phyloP scores from a whole-genome alignment of 2,329 filamentous ascomycete genomes.

The Zymoseptoria crescenta region DNA sequence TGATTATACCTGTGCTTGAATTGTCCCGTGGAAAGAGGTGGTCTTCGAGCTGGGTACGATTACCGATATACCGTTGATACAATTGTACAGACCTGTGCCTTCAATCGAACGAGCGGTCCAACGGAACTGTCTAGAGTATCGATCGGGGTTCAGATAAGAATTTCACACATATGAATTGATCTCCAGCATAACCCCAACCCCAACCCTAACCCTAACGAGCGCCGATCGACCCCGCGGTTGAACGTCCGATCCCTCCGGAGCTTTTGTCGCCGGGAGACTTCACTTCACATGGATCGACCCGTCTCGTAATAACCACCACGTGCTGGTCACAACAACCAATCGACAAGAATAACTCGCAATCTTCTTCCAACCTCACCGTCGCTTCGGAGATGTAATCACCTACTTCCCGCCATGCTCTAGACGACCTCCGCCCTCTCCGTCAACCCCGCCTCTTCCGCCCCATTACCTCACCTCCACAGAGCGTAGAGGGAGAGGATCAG shows the following conservation, averaged over 20 bases:
- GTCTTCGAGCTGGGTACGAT: too few relatives aligned
- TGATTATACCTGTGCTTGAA: too few relatives aligned
- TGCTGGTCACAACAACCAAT: neutral
- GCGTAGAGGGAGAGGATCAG: too few relatives aligned
- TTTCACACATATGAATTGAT: neutral
- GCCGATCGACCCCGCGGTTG: neutral
- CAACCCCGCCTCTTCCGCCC: neutral
- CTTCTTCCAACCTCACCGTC: slow-evolving; percentile 3
- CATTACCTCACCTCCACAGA: too few relatives aligned
- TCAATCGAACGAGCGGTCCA: too few relatives aligned
- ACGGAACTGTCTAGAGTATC: too few relatives aligned
- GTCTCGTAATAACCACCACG: neutral
- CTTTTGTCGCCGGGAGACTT: neutral
- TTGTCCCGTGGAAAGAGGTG: too few relatives aligned
- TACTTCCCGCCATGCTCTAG: neutral
- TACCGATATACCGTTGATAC: too few relatives aligned
- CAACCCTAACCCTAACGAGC: neutral
- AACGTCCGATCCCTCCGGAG: too few relatives aligned
- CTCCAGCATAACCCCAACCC: neutral
- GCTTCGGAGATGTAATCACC: neutral
- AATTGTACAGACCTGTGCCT: too few relatives aligned
- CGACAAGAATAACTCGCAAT: too few relatives aligned
- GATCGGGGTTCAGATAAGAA: too few relatives aligned
- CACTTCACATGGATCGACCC: neutral
- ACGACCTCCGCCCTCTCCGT: neutral